These are phyloP conservation scores for Lasiodiplodia hormozganensis DNA, from an alignment of 2,329 filamentous ascomycete species.

Conservation along the genomic window DNA sequence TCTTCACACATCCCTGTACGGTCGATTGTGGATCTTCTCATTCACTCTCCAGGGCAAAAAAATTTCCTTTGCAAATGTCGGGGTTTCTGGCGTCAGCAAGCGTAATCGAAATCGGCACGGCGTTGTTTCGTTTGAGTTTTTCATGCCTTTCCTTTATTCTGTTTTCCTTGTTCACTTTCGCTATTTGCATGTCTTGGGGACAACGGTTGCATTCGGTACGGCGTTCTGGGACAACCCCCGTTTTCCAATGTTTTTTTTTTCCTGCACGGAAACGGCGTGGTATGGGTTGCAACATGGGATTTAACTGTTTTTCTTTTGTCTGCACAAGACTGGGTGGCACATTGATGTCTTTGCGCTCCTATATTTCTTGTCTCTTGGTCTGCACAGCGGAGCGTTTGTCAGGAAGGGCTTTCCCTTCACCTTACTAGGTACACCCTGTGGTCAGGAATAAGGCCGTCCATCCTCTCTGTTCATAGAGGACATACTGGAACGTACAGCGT, in stretches of 20 bases:
- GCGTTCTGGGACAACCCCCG: not conserved
- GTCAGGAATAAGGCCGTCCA: not conserved
- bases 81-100: slow-evolving; percentile 11
- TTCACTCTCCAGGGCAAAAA: not conserved
- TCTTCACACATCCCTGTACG: slow-evolving; percentile 1
- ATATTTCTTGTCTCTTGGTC: not conserved
- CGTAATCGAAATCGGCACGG: not conserved
- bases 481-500: not conserved
- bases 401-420: not conserved
- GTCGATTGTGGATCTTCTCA: not conserved
- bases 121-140: slow-evolving; percentile 8
- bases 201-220: slow-evolving; percentile 24
- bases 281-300: not conserved
- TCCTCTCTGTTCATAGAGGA: not conserved
- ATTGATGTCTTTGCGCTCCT: not conserved
- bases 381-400: not conserved
- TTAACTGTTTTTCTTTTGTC: not conserved
- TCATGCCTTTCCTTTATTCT: not conserved
- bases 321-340: not conserved
- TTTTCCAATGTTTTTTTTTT: not conserved
- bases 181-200: slow-evolving; percentile 17
- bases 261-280: not conserved
- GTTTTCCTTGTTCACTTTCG: slow-evolving; percentile 18
- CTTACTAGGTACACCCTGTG: not conserved
- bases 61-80: not conserved